phyloP scores from a whole-genome alignment of 139 green algal species.

The Ettlia oleoabundans region DNA sequence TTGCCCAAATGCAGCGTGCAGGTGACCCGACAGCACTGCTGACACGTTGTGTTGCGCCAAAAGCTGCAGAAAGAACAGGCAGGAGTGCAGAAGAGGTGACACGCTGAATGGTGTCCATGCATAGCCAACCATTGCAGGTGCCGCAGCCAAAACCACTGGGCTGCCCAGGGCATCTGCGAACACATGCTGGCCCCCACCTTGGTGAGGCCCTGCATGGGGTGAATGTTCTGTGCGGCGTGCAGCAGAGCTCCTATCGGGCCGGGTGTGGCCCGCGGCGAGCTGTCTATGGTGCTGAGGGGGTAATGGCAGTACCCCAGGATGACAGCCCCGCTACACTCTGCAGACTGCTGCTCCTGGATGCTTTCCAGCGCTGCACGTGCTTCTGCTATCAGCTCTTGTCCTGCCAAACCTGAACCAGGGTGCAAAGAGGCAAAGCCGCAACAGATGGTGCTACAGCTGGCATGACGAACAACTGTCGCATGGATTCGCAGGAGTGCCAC shows the following conservation, averaged over 20 bases:
- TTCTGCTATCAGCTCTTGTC: slow-evolving; percentile 25
- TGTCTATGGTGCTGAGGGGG: slow-evolving; percentile 58
- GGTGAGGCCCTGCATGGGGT: slow-evolving; percentile 25
- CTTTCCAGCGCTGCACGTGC: slow-evolving; percentile 4
- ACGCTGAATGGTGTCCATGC: no score
- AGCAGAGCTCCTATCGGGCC: slow-evolving; percentile 16
- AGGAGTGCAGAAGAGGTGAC: not conserved
- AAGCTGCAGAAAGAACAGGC: not conserved
- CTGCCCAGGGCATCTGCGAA: not conserved
- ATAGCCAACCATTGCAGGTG: no score
- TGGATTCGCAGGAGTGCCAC: no score
- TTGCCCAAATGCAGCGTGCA: slow-evolving; percentile 71
- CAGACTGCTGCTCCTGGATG: not conserved
- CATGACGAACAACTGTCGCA: no score
- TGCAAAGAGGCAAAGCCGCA: no score
- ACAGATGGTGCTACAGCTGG: no score
- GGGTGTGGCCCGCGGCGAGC: not conserved
- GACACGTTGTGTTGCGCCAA: slow-evolving; percentile 34
- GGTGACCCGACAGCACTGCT: slow-evolving; percentile 70
- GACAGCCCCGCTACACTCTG: not conserved
- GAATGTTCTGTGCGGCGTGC: not conserved
- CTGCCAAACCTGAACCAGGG: slow-evolving; percentile 4
- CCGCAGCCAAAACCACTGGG: not conserved
- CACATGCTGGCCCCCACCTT: not conserved
- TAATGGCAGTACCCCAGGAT: slow-evolving; percentile 71